A percentile compares a stretch with the other conserved stretches of the same genome.
These are phyloP conservation scores for Podospora sp. DNA, from an alignment of 495 filamentous ascomycete species.

Conservation along the genomic window DNA sequence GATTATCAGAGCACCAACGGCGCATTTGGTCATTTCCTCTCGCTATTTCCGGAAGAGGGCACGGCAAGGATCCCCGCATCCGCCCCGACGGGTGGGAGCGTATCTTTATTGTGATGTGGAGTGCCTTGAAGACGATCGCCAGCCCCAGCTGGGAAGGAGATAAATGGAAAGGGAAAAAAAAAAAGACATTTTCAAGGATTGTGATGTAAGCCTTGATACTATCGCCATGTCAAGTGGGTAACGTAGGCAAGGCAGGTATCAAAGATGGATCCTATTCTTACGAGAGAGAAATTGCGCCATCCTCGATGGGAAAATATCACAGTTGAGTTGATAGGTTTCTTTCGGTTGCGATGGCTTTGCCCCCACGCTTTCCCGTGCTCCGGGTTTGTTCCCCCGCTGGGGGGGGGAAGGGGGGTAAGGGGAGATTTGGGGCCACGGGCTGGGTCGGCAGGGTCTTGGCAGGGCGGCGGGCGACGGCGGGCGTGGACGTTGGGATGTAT, in stretches of 20 bases:
- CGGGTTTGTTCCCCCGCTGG: neutral
- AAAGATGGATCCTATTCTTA: neutral
- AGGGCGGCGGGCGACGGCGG: neutral
- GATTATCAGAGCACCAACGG: neutral
- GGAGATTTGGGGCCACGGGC: neutral
- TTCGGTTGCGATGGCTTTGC: neutral
- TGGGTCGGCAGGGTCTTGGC: neutral
- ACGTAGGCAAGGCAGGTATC: neutral
- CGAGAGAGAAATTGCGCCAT: constrained; percentile 11
- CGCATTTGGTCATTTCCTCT: neutral
- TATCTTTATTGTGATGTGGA: no score
- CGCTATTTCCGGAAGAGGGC: neutral
- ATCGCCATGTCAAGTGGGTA: neutral
- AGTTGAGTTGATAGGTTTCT: no score
- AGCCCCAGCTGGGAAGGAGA: no score
- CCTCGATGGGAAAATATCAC: neutral
- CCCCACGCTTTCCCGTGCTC: neutral
- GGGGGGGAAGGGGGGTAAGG: neutral
- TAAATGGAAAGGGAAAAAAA: neutral
- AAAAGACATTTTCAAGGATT: neutral
- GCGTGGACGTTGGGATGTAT: no score
- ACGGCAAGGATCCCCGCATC: no score
- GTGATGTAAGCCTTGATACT: neutral
- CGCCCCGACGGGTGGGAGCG: no score
- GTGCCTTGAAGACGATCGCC: no score